A percentile compares a stretch with the other conserved stretches of the same genome.
phyloP scores from a whole-genome alignment of 495 filamentous ascomycete genomes.

The Aspergillus funiculosus region DNA sequence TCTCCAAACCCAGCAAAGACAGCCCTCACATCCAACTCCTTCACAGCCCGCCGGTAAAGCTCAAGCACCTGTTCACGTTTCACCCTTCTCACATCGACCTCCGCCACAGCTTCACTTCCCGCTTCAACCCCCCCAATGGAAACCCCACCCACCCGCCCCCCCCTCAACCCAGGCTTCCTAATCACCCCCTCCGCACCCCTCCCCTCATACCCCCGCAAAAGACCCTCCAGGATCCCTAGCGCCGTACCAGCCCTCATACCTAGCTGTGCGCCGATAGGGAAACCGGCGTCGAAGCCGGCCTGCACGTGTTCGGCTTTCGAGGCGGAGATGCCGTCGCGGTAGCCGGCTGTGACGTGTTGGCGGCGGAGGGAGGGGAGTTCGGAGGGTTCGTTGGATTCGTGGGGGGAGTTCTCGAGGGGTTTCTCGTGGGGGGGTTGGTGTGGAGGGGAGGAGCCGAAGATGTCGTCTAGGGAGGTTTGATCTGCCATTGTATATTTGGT shows the following conservation, averaged over 20 bases:
- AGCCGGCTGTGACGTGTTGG: conserved; percentile 79
- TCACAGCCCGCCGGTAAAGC: conserved; percentile 48
- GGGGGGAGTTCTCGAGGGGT: background rate
- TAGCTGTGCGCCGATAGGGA: conserved; percentile 67
- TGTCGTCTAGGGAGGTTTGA: conserved; percentile 41
- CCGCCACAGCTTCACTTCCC: conserved; percentile 4
- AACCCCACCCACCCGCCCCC: conserved; percentile 20
- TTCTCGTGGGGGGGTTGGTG: background rate
- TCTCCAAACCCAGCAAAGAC: conserved; percentile 64
- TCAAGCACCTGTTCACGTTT: conserved; percentile 29
- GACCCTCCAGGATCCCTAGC: conserved; percentile 65
- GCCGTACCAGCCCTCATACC: conserved; percentile 66
- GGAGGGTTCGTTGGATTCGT: conserved; percentile 41
- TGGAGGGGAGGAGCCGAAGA: conserved; percentile 42
- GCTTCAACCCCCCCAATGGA: background rate
- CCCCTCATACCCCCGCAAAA: conserved; percentile 40
- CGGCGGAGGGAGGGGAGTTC: conserved; percentile 70
- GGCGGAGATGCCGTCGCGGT: conserved; percentile 73
- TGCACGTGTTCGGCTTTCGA: conserved; percentile 70
- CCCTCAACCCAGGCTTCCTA: conserved; percentile 24
- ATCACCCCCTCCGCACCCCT: conserved; percentile 22
- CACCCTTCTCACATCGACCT: conserved; percentile 20
- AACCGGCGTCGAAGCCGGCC: conserved; percentile 84
- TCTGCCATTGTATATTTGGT: conserved; percentile 2
- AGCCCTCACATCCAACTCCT: conserved; percentile 54